Percentiles rank a stretch among this genome's conserved stretches.
Conservation (phyloP, 345 rosid species). For the Balakata baccata region DNA sequence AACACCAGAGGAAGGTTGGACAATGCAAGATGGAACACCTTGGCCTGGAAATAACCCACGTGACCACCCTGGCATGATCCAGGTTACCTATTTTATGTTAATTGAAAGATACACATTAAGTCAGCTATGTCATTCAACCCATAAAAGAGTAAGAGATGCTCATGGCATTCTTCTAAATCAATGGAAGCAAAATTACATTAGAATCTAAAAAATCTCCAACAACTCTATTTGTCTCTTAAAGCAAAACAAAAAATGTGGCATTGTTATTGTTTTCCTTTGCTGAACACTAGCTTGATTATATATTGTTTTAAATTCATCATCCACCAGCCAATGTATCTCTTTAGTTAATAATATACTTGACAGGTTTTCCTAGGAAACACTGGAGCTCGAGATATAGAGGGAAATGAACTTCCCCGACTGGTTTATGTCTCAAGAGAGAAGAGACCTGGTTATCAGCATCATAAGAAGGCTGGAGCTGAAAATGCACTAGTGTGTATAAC, state of each 20-base stretch:
- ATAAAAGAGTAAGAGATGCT: not conserved
- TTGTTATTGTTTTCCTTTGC: too few relatives aligned
- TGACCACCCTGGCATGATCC: constrained; percentile 98
- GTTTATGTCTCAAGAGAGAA: constrained; percentile 96
- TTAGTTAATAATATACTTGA: not conserved
- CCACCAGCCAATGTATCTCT: not conserved
- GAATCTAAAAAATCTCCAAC: too few relatives aligned
- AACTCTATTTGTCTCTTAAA: too few relatives aligned
- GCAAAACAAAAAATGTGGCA: too few relatives aligned
- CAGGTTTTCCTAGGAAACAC: constrained; percentile 91
- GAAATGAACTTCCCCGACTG: constrained; percentile 89
- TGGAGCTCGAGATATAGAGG: constrained; percentile 84
- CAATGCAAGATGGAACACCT: constrained; percentile 96
- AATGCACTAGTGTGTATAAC: constrained; percentile 68
- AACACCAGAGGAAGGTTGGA: constrained; percentile 98
- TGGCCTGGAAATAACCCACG: constrained; percentile 98
- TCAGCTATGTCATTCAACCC: not conserved
- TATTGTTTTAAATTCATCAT: too few relatives aligned
- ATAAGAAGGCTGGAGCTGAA: constrained; percentile 99
- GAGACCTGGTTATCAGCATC: constrained; percentile 98
- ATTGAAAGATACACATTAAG: not conserved
- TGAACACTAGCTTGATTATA: too few relatives aligned
- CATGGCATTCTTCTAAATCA: too few relatives aligned
- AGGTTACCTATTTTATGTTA: constrained; percentile 38
- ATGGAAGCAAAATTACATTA: too few relatives aligned